Evolutionary conservation across 2,329 filamentous ascomycete species (phyloP).

Genomic region (Phialophora chinensis): DNA sequence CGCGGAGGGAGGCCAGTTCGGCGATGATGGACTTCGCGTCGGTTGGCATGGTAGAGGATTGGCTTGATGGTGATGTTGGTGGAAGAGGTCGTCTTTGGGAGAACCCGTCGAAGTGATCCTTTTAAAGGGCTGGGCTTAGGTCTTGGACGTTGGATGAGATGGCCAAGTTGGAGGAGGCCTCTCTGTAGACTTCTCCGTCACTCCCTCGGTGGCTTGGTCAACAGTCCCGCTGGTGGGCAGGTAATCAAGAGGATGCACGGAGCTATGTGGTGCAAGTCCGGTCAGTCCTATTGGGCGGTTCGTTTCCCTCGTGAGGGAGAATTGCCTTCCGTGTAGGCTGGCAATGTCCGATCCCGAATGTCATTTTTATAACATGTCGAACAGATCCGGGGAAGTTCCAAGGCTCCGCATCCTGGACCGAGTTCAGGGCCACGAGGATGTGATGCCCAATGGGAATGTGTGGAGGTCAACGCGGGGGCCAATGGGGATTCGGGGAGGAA

Average conservation of each 20-base stretch:
- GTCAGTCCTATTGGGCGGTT: background rate
- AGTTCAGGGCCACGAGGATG: background rate
- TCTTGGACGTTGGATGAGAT: background rate
- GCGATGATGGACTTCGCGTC: slow-evolving; percentile 5
- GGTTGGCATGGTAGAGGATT: background rate
- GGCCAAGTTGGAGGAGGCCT: background rate
- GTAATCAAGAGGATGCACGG: background rate
- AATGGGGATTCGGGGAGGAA: slow-evolving; percentile 12
- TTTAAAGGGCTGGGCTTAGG: background rate
- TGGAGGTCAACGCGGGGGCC: slow-evolving; percentile 4
- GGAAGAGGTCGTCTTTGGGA: too few relatives aligned
- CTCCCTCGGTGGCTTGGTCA: background rate
- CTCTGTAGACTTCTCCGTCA: background rate
- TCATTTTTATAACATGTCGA: background rate
- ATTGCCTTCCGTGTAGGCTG: background rate
- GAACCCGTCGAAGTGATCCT: background rate
- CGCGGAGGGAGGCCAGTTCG: slow-evolving; percentile 19
- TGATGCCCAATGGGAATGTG: slow-evolving; percentile 17
- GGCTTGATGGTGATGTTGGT: too few relatives aligned
- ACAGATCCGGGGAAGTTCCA: slow-evolving; percentile 5
- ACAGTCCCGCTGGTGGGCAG: background rate
- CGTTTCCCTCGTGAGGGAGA: background rate
- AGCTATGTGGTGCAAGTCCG: background rate
- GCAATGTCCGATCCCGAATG: background rate
- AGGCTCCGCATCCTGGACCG: background rate